Evolutionary conservation across 2,329 filamentous ascomycete species (phyloP).

Genomic region (Lecanoromycetidae sp.): DNA sequence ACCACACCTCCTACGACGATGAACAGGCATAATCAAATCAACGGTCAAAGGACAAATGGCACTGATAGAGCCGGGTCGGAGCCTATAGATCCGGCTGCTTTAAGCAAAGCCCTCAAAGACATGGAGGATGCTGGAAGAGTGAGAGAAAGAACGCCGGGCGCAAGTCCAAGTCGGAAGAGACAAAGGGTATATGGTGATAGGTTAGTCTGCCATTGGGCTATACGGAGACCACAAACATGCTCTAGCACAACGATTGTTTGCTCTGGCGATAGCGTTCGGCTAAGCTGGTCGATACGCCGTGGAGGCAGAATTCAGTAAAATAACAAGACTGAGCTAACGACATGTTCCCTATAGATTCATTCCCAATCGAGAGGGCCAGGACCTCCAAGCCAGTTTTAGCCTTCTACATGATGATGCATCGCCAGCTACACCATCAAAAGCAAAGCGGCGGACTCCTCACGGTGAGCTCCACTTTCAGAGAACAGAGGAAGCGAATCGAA

Average conservation of each 20-base stretch:
- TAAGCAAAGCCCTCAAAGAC: conserved; percentile 50
- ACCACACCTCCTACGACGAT: conserved; percentile 48
- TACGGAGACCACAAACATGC: too few relatives aligned
- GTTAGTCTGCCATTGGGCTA: conserved; percentile 41
- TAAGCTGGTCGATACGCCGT: too few relatives aligned
- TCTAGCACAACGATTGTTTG: too few relatives aligned
- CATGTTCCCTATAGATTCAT: conserved; percentile 58
- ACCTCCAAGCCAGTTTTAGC: conserved; percentile 85
- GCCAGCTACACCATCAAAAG: conserved; percentile 76
- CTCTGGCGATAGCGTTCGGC: too few relatives aligned
- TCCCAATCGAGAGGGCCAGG: conserved; percentile 82
- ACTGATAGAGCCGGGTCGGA: conserved; percentile 30
- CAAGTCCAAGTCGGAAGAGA: conserved; percentile 57
- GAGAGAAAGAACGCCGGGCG: conserved; percentile 49
- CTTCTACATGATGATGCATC: conserved; percentile 86
- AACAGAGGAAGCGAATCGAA: conserved; percentile 90
- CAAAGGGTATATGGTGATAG: conserved; percentile 53
- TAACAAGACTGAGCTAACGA: conserved; percentile 1
- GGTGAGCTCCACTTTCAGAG: conserved; percentile 90
- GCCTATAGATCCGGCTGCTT: conserved; percentile 45
- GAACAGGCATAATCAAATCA: conserved; percentile 30
- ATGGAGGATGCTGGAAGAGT: conserved; percentile 48
- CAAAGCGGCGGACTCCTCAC: conserved; percentile 73
- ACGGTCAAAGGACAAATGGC: background rate
- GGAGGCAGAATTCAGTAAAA: too few relatives aligned